Evolutionary conservation across 129 eudicot genomes (phyloP).

Genomic region (Helianthus annuus): HanXRQr2.0-SUNRISE NC_035437.2:40097018-40097517

Average conservation of each 20-base stretch:
- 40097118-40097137: constrained; percentile 47
- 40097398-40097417: constrained; percentile 93
- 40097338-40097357: constrained; percentile 57
- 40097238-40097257: constrained; percentile 88
- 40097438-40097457: constrained; percentile 59
- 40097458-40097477: constrained; percentile 83
- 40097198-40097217: constrained; percentile 61
- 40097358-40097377: constrained; percentile 20
- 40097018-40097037: constrained; percentile 76
- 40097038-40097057: constrained; percentile 80
- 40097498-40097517: constrained; percentile 65
- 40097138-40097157: constrained; percentile 49
- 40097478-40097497: constrained; percentile 75
- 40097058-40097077: constrained; percentile 53
- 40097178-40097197: constrained; percentile 70
- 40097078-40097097: constrained; percentile 51
- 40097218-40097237: constrained; percentile 86
- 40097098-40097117: constrained; percentile 52
- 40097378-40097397: constrained; percentile 64
- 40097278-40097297: constrained; percentile 54
- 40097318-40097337: constrained; percentile 76
- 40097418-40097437: constrained; percentile 61
- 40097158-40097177: constrained; percentile 55
- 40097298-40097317: constrained; percentile 51
- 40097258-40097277: constrained; percentile 90